These are phyloP conservation scores for Millerozyma miso DNA, from an alignment of 805 yeast species.

Conservation along the genomic window DNA sequence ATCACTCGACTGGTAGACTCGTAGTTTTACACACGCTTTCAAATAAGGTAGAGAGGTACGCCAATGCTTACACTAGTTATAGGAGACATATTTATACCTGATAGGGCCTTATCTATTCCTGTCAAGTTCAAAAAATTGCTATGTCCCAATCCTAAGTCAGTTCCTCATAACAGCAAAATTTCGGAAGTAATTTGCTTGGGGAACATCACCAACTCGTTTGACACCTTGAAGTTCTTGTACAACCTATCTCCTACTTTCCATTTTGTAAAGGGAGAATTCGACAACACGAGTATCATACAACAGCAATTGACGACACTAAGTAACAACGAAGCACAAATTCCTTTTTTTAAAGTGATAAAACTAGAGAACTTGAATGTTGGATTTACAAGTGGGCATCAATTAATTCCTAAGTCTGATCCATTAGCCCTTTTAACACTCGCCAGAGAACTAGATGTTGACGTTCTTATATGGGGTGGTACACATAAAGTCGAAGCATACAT, in stretches of 20 bases:
- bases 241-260: constrained; percentile 68
- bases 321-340: constrained; percentile 32
- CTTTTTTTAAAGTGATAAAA: constrained; percentile 59
- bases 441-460: constrained; percentile 86
- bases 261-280: constrained; percentile 81
- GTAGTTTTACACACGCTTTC: not conserved
- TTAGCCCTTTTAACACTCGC: constrained; percentile 78
- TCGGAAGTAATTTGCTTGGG: constrained; percentile 84
- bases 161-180: constrained; percentile 55
- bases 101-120: constrained; percentile 65
- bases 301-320: constrained; percentile 26
- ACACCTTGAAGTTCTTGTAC: constrained; percentile 60
- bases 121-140: constrained; percentile 67
- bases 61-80: constrained; percentile 57
- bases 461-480: constrained; percentile 89
- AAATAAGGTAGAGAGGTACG: not conserved
- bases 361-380: constrained; percentile 78
- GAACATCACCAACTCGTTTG: constrained; percentile 65
- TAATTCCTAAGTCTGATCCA: constrained; percentile 85
- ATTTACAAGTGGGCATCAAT: constrained; percentile 75
- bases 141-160: constrained; percentile 51
- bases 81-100: constrained; percentile 90
- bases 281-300: constrained; percentile 39
- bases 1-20: not conserved
- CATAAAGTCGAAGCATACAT: constrained; percentile 92